phyloP scores from a whole-genome alignment of 257 asterid genomes.

The Solanum paucissectum region DNA sequence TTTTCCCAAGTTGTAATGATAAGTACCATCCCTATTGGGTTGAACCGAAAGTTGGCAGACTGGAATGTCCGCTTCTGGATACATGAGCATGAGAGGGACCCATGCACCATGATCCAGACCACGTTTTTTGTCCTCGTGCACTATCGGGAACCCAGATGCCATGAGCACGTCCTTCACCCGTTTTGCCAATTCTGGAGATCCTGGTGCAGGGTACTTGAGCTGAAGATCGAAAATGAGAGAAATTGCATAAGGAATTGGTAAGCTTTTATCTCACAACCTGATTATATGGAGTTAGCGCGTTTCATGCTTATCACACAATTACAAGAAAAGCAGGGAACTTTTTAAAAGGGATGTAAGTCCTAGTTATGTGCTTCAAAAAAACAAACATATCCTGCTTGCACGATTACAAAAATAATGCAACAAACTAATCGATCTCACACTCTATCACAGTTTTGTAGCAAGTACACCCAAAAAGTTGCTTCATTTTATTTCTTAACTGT shows the following conservation, averaged over 20 bases:
- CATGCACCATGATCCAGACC: constrained; percentile 91
- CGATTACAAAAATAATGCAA: background rate
- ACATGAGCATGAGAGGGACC: constrained; percentile 91
- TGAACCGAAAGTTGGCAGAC: constrained; percentile 82
- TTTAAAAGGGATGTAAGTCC: background rate
- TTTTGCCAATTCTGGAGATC: constrained; percentile 59
- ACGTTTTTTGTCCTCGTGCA: constrained; percentile 47
- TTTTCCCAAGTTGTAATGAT: constrained; percentile 64
- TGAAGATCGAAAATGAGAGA: constrained; percentile 2
- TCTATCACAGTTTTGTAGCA: background rate
- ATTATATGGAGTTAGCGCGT: background rate
- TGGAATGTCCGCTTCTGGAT: constrained; percentile 73
- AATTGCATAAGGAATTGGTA: background rate
- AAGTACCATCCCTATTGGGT: constrained; percentile 46
- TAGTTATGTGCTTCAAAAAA: background rate
- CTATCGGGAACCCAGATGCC: constrained; percentile 41
- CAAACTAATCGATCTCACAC: background rate
- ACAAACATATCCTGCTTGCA: background rate
- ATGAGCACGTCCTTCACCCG: constrained; percentile 48
- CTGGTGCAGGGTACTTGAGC: constrained; percentile 77
- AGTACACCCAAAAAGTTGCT: background rate
- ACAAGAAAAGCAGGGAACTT: background rate
- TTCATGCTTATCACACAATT: background rate
- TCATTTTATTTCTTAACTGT: background rate
- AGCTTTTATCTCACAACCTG: background rate